Base-by-base conservation (phyloP, 1,139 yeast species). In the Candida dubliniensis region DNA sequence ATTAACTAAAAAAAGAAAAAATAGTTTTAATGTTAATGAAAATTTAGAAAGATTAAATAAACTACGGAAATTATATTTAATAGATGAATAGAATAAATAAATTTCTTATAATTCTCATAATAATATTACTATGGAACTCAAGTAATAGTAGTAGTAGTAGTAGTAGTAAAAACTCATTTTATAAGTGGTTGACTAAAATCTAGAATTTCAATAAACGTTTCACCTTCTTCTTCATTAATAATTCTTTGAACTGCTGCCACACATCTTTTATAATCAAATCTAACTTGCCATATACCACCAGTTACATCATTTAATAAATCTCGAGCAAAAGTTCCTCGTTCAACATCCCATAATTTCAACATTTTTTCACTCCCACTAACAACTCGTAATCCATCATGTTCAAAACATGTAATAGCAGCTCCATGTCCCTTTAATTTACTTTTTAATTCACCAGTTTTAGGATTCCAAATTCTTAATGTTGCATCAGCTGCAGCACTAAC, bases 401-500 rank as follows among this genome's bases (percentile, higher is more conserved):
- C 95, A 63, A 93, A 90, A 50, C 98, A 91, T 0, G 98, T 90
- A 42, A 93, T 91, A 0, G 98, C 96, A 14, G 89, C 84, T 38
- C 81, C 77, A 59, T 91, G 96, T 23, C 96, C 96, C 52, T 87
- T 84, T 33, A 93, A 76, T 46, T 86, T 84, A 60, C 83, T 81
- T 48, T 76, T 67, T 46, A 82, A 76, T 34, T 79, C 77, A 23
- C 96, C 96, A 5, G 82, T 79, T 27, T 79, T 79, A 0, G 97
- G 95, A 59, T 93, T 86, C 99, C 99, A 93, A 2, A 93, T 85
- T 40, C 97, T 75, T 37, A 93, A 73, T 0, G 97, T 84, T 1
- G 95, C 81, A 61, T 93, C 99, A 0, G 98, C 98, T 1, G 98
- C 98, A 0, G 97, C 99, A 33, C 96, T 86, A 2, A 93, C 96